Evolutionary conservation across 192 early-diverging fungal species (phyloP), one percentile per base, ranked within the genome.

Genomic region (Coemansia erecta): DNA sequence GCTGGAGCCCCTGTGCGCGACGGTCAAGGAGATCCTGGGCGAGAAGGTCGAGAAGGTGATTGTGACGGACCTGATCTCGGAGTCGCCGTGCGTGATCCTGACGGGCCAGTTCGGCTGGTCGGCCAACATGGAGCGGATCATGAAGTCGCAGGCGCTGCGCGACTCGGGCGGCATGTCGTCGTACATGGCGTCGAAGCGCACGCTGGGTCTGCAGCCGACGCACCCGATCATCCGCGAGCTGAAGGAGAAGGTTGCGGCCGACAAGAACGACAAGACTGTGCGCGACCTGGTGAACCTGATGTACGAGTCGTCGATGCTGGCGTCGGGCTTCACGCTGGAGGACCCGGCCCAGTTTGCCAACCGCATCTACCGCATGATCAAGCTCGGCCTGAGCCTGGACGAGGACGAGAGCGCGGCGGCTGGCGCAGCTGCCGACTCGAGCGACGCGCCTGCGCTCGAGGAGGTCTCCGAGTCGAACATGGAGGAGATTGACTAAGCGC

Each of bases 81-180:
- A 94, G 84, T 96, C 94, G 40, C 98, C 98, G 47, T 98, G 96
- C 85, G 95, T 97, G 54, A 88, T 99, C 71, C 90, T 96, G 76
- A 98, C 98, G 60, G 94, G 94, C 64, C 94, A 98, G 82, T 97
- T 90, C 72, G 97, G 95, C 60, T 99, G 96, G 96, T 96, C 96
- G 42, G 96, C 95, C 70, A 99, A 98, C 91, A 98, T 99, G 95
- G 98, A 99, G 85, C 94, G 98, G 86, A 98, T 99, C 91, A 99
- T 99, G 98, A 97, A 95, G 86, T 94, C 98, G 53, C 98, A 99
- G 84, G 96, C 98, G 43, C 89, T 98, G 78, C 92, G 95, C 81
- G 95, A 99, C 83, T 90, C 90, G 42, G 92, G 90, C 69, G 92
- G 90, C 75, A 98, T 98, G 97, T 92, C 93, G 55, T 84, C 90